phyloP scores from a whole-genome alignment of 2,329 filamentous ascomycete genomes.

The Penicillium vulpinum region DNA sequence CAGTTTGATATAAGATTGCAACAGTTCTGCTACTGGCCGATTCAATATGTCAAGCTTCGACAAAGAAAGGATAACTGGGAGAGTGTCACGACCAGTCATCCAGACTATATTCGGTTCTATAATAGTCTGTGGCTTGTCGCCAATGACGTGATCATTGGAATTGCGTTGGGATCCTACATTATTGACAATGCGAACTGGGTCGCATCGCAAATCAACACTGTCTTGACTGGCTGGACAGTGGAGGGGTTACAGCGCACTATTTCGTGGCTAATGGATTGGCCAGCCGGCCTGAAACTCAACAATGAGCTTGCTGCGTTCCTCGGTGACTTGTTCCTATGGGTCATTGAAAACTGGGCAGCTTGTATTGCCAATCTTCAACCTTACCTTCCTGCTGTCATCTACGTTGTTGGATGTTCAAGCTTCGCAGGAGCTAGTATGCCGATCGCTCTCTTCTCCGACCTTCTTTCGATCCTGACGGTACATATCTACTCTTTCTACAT shows the following conservation, averaged over 20 bases:
- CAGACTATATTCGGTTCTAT: constrained; percentile 98
- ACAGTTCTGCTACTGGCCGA: constrained; percentile 98
- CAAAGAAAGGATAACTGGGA: constrained; percentile 90
- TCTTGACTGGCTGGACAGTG: constrained; percentile 81
- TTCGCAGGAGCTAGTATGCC: constrained; percentile 97
- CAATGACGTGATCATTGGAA: constrained; percentile 98
- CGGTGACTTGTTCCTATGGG: constrained; percentile 94
- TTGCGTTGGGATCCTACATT: constrained; percentile 93
- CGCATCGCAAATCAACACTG: constrained; percentile 71
- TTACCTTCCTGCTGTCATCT: constrained; percentile 79
- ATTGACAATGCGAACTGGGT: constrained; percentile 91
- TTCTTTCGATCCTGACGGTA: constrained; percentile 85
- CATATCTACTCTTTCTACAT: constrained; percentile 99
- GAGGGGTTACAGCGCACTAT: constrained; percentile 86
- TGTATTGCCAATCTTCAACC: constrained; percentile 78
- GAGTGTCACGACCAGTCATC: constrained; percentile 90
- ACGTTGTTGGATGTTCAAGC: constrained; percentile 89
- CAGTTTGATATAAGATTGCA: constrained; percentile 96
- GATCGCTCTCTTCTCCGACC: constrained; percentile 90
- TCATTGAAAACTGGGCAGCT: constrained; percentile 96
- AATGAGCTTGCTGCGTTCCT: constrained; percentile 90
- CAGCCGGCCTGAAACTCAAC: constrained; percentile 92
- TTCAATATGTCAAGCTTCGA: constrained; percentile 91
- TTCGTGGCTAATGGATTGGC: constrained; percentile 93
- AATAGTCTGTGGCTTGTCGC: constrained; percentile 98